Evolutionary conservation across 768 basidiomycete species (phyloP).

Genomic region (Tricholoma hemisulphureum): DNA sequence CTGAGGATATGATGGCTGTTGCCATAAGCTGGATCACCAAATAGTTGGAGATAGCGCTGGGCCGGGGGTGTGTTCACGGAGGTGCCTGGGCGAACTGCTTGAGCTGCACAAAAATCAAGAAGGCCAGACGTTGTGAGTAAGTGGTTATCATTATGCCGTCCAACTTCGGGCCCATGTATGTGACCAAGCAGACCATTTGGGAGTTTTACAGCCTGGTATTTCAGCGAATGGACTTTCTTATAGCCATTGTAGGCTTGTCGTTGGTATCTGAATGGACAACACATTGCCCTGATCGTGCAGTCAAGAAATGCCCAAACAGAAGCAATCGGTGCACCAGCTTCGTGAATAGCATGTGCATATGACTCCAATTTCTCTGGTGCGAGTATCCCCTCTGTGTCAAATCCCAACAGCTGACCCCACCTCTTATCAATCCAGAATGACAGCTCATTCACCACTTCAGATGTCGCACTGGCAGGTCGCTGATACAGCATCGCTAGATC

Average conservation of each 20-base stretch:
- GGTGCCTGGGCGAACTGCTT: too few relatives aligned
- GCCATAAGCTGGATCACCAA: background rate
- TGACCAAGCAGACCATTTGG: background rate
- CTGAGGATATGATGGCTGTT: background rate
- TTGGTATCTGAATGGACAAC: background rate
- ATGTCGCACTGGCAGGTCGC: background rate
- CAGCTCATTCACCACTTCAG: background rate
- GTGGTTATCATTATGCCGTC: background rate
- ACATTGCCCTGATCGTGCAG: background rate
- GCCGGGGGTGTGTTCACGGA: background rate
- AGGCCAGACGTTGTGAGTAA: background rate
- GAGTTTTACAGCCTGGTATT: background rate
- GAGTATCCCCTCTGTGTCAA: too few relatives aligned
- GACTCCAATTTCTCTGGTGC: too few relatives aligned
- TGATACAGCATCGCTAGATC: background rate
- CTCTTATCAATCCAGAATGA: too few relatives aligned
- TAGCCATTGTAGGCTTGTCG: background rate
- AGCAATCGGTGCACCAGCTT: background rate
- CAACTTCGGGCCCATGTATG: background rate
- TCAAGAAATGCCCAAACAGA: background rate
- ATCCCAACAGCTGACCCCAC: too few relatives aligned
- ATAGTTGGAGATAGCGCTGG: background rate
- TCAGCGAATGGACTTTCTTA: background rate
- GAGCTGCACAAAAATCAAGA: background rate
- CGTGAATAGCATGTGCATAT: background rate